These are phyloP conservation scores for Hypoxylon sp. DNA, from an alignment of 2,329 filamentous ascomycete genomes.

Conservation along the genomic window DNA sequence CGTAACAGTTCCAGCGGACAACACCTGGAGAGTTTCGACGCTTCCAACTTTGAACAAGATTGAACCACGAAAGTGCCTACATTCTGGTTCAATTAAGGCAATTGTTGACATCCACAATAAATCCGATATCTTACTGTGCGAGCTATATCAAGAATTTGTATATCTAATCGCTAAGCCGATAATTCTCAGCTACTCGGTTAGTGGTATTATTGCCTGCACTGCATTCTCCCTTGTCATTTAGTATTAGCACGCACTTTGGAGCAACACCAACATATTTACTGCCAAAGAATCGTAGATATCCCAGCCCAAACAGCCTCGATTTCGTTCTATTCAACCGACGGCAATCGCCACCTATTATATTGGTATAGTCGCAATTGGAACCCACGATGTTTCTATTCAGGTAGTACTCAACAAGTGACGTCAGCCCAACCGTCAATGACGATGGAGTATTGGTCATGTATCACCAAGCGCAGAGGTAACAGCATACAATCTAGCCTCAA, in stretches of 20 bases:
- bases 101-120: not conserved
- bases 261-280: not conserved
- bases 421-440: slow-evolving; percentile 11
- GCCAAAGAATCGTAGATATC: not conserved
- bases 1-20: no score
- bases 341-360: not conserved
- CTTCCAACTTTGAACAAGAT: not conserved
- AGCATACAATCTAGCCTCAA: slow-evolving; percentile 16
- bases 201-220: not conserved
- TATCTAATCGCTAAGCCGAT: not conserved
- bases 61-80: not conserved
- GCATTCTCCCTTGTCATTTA: not conserved
- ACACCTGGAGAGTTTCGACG: no score
- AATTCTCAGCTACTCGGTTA: not conserved
- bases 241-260: not conserved
- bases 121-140: not conserved
- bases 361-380: not conserved
- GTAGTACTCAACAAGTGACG: slow-evolving; percentile 18
- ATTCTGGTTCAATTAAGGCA: not conserved
- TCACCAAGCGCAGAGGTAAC: not conserved
- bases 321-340: not conserved
- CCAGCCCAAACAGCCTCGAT: not conserved
- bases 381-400: not conserved
- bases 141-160: not conserved
- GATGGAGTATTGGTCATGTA: slow-evolving; percentile 4